A percentile compares a stretch with the other conserved stretches of the same genome.
These are phyloP conservation scores for Westerdykella sp. DNA, from an alignment of 2,329 filamentous ascomycete species.

Conservation along the genomic window DNA sequence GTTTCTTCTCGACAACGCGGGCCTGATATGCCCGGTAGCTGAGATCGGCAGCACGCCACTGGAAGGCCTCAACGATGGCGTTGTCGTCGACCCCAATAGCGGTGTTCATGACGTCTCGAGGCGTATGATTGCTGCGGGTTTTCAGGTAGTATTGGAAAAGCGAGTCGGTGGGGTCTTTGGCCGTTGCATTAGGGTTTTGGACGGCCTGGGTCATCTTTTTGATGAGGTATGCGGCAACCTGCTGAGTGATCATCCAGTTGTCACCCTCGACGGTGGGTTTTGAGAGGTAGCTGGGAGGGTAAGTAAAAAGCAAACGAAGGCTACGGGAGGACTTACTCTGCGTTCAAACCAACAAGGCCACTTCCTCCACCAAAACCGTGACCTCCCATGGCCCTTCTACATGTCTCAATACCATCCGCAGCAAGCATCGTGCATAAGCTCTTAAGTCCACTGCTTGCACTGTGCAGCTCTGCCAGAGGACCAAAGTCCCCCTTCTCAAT, in stretches of 20 bases:
- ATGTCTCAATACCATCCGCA: conserved; percentile 51
- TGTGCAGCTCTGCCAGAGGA: conserved; percentile 47
- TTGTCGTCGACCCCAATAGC: conserved; percentile 31
- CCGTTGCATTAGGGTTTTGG: conserved; percentile 23
- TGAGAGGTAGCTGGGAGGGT: conserved; percentile 37
- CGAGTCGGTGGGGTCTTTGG: conserved; percentile 37
- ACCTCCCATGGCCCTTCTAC: conserved; percentile 48
- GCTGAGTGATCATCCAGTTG: conserved; percentile 54
- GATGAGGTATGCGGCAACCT: conserved; percentile 47
- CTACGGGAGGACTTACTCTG: conserved; percentile 25
- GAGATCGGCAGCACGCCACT: conserved; percentile 41
- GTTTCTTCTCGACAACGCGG: conserved; percentile 41
- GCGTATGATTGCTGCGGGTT: conserved; percentile 20
- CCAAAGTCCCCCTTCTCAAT: conserved; percentile 49
- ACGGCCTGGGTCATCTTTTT: conserved; percentile 46
- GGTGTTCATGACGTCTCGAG: conserved; percentile 20
- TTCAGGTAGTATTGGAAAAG: conserved; percentile 40
- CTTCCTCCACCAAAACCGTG: conserved; percentile 50
- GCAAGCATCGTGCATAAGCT: conserved; percentile 49
- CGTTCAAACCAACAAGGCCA: conserved; percentile 48
- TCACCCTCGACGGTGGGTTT: conserved; percentile 53
- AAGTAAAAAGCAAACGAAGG: background rate
- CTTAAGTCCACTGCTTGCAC: conserved; percentile 50
- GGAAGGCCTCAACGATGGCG: conserved; percentile 42
- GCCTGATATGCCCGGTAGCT: conserved; percentile 41